A percentile compares a stretch with the other conserved stretches of the same genome.
Conservation (phyloP, 129 eudicot genomes). For the Artemisia tridentata region DNA sequence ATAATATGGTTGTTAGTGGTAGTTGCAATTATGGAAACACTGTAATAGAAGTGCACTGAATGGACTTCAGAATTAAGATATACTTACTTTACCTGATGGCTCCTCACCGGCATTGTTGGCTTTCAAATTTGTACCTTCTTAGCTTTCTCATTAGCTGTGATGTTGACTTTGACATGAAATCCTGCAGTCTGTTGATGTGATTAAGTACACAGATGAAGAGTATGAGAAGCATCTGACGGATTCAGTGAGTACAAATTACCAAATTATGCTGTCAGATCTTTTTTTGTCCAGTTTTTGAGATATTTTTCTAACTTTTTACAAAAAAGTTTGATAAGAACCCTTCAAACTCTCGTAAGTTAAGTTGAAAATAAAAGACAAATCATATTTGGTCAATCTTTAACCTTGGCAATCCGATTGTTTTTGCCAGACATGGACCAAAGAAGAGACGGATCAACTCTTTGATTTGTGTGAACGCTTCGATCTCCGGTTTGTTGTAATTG, state of each 20-base stretch:
- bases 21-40: neutral
- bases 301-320: neutral
- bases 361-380: neutral
- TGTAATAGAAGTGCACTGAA: neutral
- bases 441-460: slow-evolving; percentile 92
- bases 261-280: neutral
- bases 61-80: slow-evolving; percentile 5
- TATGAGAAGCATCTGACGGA: slow-evolving; percentile 77
- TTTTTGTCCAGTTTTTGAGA: neutral
- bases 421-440: slow-evolving; percentile 78
- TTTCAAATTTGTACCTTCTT: neutral
- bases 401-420: slow-evolving; percentile 15
- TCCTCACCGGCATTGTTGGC: slow-evolving; percentile 1
- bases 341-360: neutral
- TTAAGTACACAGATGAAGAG: slow-evolving; percentile 94
- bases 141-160: neutral
- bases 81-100: neutral
- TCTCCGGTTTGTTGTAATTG: slow-evolving; percentile 84
- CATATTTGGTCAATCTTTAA: neutral
- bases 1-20: slow-evolving; percentile 7
- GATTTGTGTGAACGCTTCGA: slow-evolving; percentile 78
- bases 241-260: slow-evolving; percentile 66
- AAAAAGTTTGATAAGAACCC: neutral
- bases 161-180: slow-evolving; percentile 25
- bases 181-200: slow-evolving; percentile 77